A percentile compares a stretch with the other conserved stretches of the same genome.
Evolutionary conservation across 345 rosid genomes (phyloP).

Genomic region (Eucalyptus curtisii): DNA sequence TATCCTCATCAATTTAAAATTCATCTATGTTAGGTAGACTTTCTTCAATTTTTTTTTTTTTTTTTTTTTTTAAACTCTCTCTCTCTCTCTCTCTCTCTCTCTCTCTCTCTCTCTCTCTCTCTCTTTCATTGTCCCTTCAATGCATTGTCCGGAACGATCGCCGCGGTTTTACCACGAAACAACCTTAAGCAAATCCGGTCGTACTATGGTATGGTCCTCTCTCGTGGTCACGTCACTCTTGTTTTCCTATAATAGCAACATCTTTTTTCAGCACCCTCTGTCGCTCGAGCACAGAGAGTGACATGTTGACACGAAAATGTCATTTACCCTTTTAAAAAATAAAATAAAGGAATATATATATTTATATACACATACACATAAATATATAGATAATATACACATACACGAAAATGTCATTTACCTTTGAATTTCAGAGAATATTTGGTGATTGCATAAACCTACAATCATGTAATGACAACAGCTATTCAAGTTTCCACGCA

Average conservation of each 20-base stretch:
- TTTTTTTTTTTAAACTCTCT: not conserved
- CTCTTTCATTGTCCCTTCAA: not conserved
- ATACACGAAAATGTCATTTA: too few relatives aligned
- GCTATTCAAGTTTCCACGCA: not conserved
- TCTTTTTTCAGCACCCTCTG: not conserved
- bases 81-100: too few relatives aligned
- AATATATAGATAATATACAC: not conserved
- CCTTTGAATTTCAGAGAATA: not conserved
- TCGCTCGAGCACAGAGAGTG: not conserved
- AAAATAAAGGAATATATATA: not conserved
- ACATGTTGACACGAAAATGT: not conserved
- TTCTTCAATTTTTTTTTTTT: not conserved
- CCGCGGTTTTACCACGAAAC: not conserved
- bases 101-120: not conserved
- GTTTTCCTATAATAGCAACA: not conserved
- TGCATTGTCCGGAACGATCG: not conserved
- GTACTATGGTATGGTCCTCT: not conserved
- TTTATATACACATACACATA: not conserved
- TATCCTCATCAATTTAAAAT: not conserved
- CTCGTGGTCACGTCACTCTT: not conserved
- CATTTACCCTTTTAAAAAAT: not conserved
- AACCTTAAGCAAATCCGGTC: not conserved
- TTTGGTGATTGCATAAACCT: not conserved
- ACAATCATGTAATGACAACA: not conserved
- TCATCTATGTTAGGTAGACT: not conserved